Evolutionary conservation across 169 alveolate species (phyloP), one percentile per base, ranked within the genome.

Genomic region (Cryptosporidium sp.): DNA sequence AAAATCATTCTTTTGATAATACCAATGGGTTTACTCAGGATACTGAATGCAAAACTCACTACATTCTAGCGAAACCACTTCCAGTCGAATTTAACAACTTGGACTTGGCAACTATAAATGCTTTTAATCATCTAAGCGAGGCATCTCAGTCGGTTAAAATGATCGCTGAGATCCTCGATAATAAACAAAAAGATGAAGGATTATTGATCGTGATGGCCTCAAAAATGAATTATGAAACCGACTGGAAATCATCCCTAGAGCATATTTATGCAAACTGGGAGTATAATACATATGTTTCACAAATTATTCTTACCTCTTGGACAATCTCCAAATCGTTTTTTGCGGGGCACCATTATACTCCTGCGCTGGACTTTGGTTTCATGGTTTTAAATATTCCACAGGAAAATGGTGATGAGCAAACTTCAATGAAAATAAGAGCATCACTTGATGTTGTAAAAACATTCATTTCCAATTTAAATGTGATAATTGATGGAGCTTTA

Each of bases 341-440:
- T 29, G 43, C 68, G 0, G 75, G 75, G 8, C n/a, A 33, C 1
- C 89, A 80, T 48, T 31, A 39, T 51, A 58, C 59, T 39, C 69
- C 89, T 23, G 75, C 89, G 14, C n/a, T 80, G 48, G 89, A 80
- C 33, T 80, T 26, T 58, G 70, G 70, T 33, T 80, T 80, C 29
- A 29, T 80, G 73, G 26, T 62, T 10, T 35, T 80, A 23, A 80
- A 65, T 65, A 80, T 80, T 5, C 89, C 89, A 39, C 75, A 74
- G 39, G 86, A 73, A 21, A 26, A n/a, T 9, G 48, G 50, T 1
- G 68, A 41, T 41, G 75, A 80, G 43, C 9, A 21, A 16, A 14
- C 55, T n/a, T 55, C 58, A 26, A 26, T 14, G 37, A 80, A 33
- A 33, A n/a, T 43, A 31, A 43, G 26, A 14, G 65, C 39, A 10